Conservation (phyloP, 1,284 basidiomycete genomes). For the Hypsizygus ulmarius region DNA sequence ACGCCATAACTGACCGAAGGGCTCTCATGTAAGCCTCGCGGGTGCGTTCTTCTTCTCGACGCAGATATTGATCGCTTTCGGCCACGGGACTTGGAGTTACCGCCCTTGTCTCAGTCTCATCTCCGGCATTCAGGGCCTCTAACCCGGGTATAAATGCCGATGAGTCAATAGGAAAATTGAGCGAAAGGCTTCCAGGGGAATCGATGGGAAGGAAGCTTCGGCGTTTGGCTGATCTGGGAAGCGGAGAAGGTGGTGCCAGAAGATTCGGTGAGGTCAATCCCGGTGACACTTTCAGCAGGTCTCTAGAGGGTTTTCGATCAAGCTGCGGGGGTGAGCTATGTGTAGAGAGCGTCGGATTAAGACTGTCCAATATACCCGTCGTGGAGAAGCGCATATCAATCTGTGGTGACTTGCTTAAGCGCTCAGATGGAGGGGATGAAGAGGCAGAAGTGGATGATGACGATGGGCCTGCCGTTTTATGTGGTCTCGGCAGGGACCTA, state of each 20-base stretch:
- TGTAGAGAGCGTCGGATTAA: slow-evolving; percentile 30
- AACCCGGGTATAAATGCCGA: slow-evolving; percentile 59
- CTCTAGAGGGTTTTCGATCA: slow-evolving; percentile 25
- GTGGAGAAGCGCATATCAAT: slow-evolving; percentile 72
- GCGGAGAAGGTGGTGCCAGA: slow-evolving; percentile 45
- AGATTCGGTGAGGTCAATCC: slow-evolving; percentile 36
- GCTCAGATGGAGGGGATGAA: slow-evolving; percentile 25
- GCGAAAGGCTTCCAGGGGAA: slow-evolving; percentile 40
- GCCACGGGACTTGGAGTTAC: slow-evolving; percentile 46
- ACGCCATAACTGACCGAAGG: slow-evolving; percentile 89
- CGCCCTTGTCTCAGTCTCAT: slow-evolving; percentile 34
- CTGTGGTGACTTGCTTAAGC: slow-evolving; percentile 46
- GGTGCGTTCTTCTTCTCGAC: slow-evolving; percentile 66
- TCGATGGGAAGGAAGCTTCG: slow-evolving; percentile 86
- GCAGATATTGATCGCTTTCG: slow-evolving; percentile 47
- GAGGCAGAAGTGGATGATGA: slow-evolving; percentile 18
- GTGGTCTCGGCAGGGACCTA: slow-evolving; percentile 21
- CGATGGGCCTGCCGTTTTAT: slow-evolving; percentile 26
- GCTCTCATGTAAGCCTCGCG: slow-evolving; percentile 73
- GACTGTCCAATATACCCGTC: slow-evolving; percentile 50
- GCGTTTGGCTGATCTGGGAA: slow-evolving; percentile 60
- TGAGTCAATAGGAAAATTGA: slow-evolving; percentile 54
- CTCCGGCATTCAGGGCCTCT: slow-evolving; percentile 44
- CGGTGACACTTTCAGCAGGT: slow-evolving; percentile 21
- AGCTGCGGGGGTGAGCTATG: slow-evolving; percentile 30